phyloP scores from a whole-genome alignment of 192 early-diverging fungal species.

The Chytriomyces hyalinus region DNA sequence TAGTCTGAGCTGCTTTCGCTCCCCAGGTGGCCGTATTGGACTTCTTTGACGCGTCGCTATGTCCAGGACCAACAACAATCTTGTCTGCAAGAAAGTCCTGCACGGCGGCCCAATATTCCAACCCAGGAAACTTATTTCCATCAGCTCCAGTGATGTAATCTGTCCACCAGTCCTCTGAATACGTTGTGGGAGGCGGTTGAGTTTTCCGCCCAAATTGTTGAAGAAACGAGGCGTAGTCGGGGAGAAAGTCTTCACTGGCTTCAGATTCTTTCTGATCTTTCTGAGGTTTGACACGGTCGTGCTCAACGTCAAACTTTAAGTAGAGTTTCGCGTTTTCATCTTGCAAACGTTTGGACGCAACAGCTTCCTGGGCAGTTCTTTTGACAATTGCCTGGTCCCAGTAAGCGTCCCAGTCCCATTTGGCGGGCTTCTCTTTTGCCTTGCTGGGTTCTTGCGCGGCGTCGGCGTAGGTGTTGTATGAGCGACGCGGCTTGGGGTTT shows the following conservation, averaged over 20 bases:
- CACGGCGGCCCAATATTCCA: not conserved
- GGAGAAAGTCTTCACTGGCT: too few relatives aligned
- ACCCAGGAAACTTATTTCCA: not conserved
- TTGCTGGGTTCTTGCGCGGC: not conserved
- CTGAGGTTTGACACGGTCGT: too few relatives aligned
- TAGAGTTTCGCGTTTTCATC: too few relatives aligned
- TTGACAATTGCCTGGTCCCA: not conserved
- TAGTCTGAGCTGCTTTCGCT: not conserved
- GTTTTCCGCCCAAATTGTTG: too few relatives aligned
- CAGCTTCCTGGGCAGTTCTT: not conserved
- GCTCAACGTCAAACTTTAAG: too few relatives aligned
- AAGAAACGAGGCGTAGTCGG: too few relatives aligned
- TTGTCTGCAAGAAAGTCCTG: not conserved
- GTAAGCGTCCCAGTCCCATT: not conserved
- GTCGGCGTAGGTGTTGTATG: not conserved
- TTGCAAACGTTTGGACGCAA: too few relatives aligned
- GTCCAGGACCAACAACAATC: not conserved
- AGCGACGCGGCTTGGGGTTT: slow-evolving; percentile 13
- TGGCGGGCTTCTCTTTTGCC: not conserved
- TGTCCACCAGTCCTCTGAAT: not conserved
- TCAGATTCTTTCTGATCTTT: too few relatives aligned
- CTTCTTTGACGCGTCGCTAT: not conserved
- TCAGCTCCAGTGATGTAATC: not conserved
- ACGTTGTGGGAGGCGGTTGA: too few relatives aligned
- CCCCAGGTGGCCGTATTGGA: not conserved